Evolutionary conservation across 148 eudicot species (phyloP).

Genomic region (Vaccinium vitisidaea): DNA sequence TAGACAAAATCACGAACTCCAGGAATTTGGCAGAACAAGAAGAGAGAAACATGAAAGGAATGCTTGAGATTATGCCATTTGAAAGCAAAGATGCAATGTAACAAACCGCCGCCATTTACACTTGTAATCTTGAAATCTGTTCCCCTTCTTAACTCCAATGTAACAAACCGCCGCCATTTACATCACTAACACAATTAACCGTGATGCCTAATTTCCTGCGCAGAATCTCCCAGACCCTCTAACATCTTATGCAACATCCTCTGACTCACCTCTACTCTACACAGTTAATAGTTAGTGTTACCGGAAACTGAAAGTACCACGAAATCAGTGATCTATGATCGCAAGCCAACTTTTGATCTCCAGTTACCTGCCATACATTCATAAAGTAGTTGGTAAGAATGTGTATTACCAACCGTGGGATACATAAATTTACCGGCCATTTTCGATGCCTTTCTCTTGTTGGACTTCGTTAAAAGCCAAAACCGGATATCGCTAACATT

Average conservation of each 20-base stretch:
- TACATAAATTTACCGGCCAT: not conserved
- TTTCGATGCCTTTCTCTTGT: not conserved
- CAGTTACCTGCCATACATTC: slow-evolving; percentile 15
- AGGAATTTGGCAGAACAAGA: not conserved
- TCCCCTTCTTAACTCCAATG: not conserved
- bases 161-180: slow-evolving; percentile 1
- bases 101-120: not conserved
- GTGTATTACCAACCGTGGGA: not conserved
- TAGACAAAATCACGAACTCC: not conserved
- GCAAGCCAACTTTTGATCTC: not conserved
- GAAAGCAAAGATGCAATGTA: not conserved
- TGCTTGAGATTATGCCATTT: not conserved
- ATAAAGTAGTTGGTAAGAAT: not conserved
- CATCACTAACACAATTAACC: not conserved
- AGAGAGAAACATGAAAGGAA: not conserved
- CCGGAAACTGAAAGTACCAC: not conserved
- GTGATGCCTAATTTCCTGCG: slow-evolving; percentile 8
- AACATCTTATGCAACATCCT: not conserved
- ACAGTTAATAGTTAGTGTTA: slow-evolving; percentile 3
- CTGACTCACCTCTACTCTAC: not conserved
- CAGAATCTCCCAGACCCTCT: not conserved
- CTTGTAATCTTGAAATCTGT: not conserved
- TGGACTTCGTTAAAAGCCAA: not conserved
- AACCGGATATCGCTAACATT: not conserved
- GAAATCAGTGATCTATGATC: not conserved